phyloP scores from a whole-genome alignment of 176 grass and related monocot species.

The Saccharum spontaneum region DNA sequence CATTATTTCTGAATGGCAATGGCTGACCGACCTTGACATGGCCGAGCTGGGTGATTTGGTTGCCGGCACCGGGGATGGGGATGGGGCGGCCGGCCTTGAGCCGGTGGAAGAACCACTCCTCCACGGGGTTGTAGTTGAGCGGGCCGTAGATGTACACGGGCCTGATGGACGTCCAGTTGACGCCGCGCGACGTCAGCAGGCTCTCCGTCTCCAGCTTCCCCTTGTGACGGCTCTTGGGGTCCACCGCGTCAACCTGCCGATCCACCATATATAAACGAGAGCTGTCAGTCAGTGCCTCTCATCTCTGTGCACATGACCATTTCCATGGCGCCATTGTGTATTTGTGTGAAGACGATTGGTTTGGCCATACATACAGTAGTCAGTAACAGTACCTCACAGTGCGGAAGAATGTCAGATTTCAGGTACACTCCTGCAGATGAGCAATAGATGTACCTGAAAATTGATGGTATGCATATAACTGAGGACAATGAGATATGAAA shows the following conservation, averaged over 20 bases:
- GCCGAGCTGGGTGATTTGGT: constrained; percentile 97
- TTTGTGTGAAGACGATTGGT: not conserved
- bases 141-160: constrained; percentile 98
- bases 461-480: not conserved
- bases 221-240: constrained; percentile 98
- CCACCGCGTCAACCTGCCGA: constrained; percentile 66
- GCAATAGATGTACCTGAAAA: constrained; percentile 86
- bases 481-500: not conserved
- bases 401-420: constrained; percentile 83
- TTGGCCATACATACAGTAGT: too few relatives aligned
- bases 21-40: constrained; percentile 71
- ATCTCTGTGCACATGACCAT: not conserved
- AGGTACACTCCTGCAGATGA: constrained; percentile 96
- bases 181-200: constrained; percentile 57
- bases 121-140: constrained; percentile 96
- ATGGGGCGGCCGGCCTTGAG: constrained; percentile 88
- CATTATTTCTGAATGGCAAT: not conserved
- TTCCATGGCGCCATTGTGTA: too few relatives aligned
- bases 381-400: constrained; percentile 62
- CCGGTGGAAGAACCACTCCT: constrained; percentile 99
- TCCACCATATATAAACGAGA: not conserved
- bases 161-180: constrained; percentile 93
- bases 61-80: constrained; percentile 72
- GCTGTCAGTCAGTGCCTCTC: not conserved
- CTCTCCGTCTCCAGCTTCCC: constrained; percentile 98